Evolutionary conservation across 1,139 yeast genomes (phyloP).

Genomic region (Suhomyces terraborum): DNA sequence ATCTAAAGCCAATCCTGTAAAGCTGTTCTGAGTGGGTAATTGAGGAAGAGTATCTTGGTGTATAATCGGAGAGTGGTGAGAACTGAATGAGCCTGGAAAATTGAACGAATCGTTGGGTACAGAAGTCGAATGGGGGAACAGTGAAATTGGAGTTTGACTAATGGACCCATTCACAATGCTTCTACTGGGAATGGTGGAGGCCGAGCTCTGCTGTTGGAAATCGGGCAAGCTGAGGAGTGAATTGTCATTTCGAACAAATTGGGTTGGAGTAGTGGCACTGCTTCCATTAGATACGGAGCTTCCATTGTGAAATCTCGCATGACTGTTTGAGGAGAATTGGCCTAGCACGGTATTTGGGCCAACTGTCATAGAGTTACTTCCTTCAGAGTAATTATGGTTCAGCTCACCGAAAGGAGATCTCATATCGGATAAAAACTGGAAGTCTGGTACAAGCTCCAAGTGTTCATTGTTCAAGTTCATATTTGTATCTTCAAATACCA

Average conservation of each 20-base stretch:
- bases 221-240: slow-evolving; percentile 32
- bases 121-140: slow-evolving; percentile 12
- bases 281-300: slow-evolving; percentile 16
- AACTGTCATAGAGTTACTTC: slow-evolving; percentile 2
- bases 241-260: slow-evolving; percentile 25
- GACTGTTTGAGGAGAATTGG: slow-evolving; percentile 7
- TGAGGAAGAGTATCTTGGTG: slow-evolving; percentile 12
- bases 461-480: slow-evolving; percentile 21
- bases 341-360: slow-evolving; percentile 17
- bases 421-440: slow-evolving; percentile 4
- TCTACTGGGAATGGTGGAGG: slow-evolving; percentile 9
- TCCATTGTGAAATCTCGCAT: slow-evolving; percentile 5
- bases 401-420: neutral
- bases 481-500: slow-evolving; percentile 39
- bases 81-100: slow-evolving; percentile 15
- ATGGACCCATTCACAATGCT: slow-evolving; percentile 19
- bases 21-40: slow-evolving; percentile 8
- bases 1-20: neutral
- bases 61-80: slow-evolving; percentile 11
- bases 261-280: slow-evolving; percentile 18
- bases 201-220: slow-evolving; percentile 10
- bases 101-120: slow-evolving; percentile 13
- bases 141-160: slow-evolving; percentile 19
- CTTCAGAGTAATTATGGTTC: neutral
- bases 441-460: slow-evolving; percentile 8